A percentile compares a stretch with the other conserved stretches of the same genome.
These are phyloP conservation scores for Ceratocystis colombiana DNA, from an alignment of 2,329 filamentous ascomycete genomes.

Conservation along the genomic window DNA sequence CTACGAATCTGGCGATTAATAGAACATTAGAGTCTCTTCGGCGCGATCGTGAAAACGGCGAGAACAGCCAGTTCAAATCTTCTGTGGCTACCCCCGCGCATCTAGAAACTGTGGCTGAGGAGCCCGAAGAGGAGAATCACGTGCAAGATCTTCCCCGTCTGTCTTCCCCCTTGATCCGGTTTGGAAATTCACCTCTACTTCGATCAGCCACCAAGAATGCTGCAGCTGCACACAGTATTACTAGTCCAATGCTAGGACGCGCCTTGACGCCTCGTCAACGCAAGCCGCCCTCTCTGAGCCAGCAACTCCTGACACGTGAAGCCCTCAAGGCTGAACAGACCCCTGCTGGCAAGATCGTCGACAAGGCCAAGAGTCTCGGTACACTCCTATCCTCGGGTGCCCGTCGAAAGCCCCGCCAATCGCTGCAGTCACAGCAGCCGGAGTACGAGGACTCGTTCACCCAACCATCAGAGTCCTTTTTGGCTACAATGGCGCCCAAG, in stretches of 20 bases:
- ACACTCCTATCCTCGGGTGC: conserved; percentile 21
- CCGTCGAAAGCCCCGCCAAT: conserved; percentile 19
- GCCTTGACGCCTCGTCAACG: conserved; percentile 34
- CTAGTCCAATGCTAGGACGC: conserved; percentile 21
- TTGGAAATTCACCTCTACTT: conserved; percentile 21
- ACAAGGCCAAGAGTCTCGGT: neutral
- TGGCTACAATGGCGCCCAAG: neutral
- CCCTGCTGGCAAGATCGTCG: neutral
- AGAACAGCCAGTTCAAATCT: conserved; percentile 1
- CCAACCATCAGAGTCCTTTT: conserved; percentile 13
- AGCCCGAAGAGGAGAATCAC: conserved; percentile 10
- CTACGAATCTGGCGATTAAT: conserved; percentile 48
- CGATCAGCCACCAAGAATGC: conserved; percentile 21
- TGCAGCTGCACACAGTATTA: conserved; percentile 15
- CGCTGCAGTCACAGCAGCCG: neutral
- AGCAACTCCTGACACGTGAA: conserved; percentile 32
- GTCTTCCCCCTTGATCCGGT: conserved; percentile 15
- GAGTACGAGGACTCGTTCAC: conserved; percentile 14
- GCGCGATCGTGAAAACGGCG: conserved; percentile 18
- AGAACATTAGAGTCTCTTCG: conserved; percentile 40
- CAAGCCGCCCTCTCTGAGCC: conserved; percentile 32
- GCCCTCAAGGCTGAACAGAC: conserved; percentile 28
- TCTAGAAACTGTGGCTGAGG: conserved; percentile 15
- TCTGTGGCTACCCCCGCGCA: neutral
- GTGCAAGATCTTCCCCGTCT: conserved; percentile 1